These are phyloP conservation scores for Fulvia fulva DNA, from an alignment of 2,329 filamentous ascomycete species.

Conservation along the genomic window DNA sequence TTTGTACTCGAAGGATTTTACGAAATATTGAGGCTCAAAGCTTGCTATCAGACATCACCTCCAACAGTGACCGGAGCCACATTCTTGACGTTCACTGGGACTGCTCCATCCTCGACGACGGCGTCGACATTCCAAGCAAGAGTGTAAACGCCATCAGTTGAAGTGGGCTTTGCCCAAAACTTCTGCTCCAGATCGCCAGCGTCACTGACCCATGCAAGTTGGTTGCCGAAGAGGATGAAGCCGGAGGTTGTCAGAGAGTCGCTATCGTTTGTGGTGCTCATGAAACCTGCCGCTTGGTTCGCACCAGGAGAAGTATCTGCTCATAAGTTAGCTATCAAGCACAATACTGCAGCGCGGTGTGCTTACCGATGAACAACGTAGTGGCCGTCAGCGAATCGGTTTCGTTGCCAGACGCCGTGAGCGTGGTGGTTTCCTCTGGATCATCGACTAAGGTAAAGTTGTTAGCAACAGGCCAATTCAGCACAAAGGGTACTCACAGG, in stretches of 20 bases:
- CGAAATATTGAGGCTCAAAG: neutral
- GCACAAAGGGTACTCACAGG: neutral
- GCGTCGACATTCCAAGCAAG: conserved; percentile 1
- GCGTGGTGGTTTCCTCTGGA: neutral
- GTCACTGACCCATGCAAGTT: neutral
- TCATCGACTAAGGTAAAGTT: neutral
- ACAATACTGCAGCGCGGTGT: neutral
- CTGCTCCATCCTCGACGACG: neutral
- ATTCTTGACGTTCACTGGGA: conserved; percentile 4
- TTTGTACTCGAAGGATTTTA: neutral
- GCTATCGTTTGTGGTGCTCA: neutral
- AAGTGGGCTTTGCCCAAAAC: neutral
- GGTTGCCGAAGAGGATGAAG: conserved; percentile 1
- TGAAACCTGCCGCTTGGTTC: neutral
- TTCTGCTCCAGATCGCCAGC: neutral
- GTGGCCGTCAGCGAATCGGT: neutral
- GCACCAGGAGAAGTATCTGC: neutral
- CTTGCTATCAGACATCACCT: neutral
- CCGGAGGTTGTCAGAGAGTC: neutral
- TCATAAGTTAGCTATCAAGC: neutral
- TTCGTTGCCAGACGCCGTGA: conserved; percentile 1
- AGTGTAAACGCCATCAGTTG: neutral
- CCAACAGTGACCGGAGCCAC: neutral
- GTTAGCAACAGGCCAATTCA: neutral
- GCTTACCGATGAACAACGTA: conserved; percentile 1